Percentiles rank a stretch among this genome's conserved stretches.
Conservation (phyloP, 1,284 basidiomycete species). For the Trichosporon sp. region DNA sequence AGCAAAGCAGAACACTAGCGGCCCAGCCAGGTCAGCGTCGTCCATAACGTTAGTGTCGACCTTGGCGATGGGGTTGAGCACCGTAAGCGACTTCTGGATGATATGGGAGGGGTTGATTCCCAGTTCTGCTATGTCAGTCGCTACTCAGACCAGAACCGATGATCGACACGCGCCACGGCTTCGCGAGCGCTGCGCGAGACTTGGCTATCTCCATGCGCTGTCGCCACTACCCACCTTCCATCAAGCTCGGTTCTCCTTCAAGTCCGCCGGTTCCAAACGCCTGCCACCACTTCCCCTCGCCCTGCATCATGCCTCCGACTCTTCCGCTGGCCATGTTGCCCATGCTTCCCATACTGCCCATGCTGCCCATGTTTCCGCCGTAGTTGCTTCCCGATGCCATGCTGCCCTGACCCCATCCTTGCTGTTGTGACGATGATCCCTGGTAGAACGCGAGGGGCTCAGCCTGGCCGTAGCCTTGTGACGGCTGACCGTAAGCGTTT, state of each 20-base stretch:
- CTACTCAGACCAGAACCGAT: background rate
- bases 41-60: slow-evolving; percentile 98
- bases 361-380: slow-evolving; percentile 4
- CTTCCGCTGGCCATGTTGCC: slow-evolving; percentile 35
- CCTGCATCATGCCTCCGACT: slow-evolving; percentile 62
- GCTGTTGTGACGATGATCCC: slow-evolving; percentile 13
- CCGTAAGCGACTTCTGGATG: slow-evolving; percentile 85
- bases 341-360: slow-evolving; percentile 15
- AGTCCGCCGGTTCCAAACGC: slow-evolving; percentile 94
- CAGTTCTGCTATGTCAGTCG: slow-evolving; percentile 60
- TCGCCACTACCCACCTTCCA: slow-evolving; percentile 64
- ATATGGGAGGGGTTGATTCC: slow-evolving; percentile 98
- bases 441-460: slow-evolving; percentile 45
- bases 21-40: slow-evolving; percentile 95
- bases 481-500: slow-evolving; percentile 20
- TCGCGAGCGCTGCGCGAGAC: background rate
- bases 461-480: slow-evolving; percentile 10
- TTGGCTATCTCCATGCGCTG: no score
- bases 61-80: slow-evolving; percentile 81
- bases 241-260: slow-evolving; percentile 84
- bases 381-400: background rate
- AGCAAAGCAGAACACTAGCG: slow-evolving; percentile 84
- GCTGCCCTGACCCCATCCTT: slow-evolving; percentile 6
- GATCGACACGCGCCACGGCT: background rate
- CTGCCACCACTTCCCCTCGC: slow-evolving; percentile 77